Conservation (phyloP, 345 rosid genomes). For the Aegle marmelos region DNA sequence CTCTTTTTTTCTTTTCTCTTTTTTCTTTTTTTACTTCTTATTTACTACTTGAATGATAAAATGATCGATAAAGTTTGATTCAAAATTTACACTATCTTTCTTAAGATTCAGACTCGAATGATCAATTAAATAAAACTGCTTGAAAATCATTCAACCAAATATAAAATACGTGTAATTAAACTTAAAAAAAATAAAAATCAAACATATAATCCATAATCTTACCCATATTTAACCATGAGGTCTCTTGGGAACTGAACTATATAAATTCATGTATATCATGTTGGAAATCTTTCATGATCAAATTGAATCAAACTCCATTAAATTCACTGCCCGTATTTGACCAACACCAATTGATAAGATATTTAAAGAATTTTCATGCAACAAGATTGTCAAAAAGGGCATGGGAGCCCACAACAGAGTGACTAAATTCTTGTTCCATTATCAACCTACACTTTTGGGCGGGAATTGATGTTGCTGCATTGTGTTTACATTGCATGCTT, state of each 20-base stretch:
- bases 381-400: background rate
- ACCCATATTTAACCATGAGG: too few species aligned
- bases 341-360: background rate
- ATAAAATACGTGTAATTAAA: too few species aligned
- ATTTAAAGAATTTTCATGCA: background rate
- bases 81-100: too few species aligned
- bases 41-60: too few species aligned
- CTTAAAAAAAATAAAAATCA: too few species aligned
- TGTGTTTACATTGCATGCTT: constrained; percentile 5
- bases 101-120: too few species aligned
- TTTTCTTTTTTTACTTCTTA: fast-evolving
- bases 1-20: too few species aligned
- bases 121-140: fast-evolving
- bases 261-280: background rate
- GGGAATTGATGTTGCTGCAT: background rate
- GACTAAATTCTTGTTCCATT: background rate
- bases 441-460: background rate
- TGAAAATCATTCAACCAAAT: too few species aligned
- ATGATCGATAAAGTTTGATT: too few species aligned
- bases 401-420: background rate
- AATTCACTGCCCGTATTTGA: background rate
- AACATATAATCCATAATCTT: too few species aligned
- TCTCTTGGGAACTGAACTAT: too few species aligned
- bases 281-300: background rate
- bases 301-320: background rate